Percentiles rank a stretch among this genome's conserved stretches.
phyloP scores from a whole-genome alignment of 805 yeast species.

The Cyberlindnera subsufficiens region DNA sequence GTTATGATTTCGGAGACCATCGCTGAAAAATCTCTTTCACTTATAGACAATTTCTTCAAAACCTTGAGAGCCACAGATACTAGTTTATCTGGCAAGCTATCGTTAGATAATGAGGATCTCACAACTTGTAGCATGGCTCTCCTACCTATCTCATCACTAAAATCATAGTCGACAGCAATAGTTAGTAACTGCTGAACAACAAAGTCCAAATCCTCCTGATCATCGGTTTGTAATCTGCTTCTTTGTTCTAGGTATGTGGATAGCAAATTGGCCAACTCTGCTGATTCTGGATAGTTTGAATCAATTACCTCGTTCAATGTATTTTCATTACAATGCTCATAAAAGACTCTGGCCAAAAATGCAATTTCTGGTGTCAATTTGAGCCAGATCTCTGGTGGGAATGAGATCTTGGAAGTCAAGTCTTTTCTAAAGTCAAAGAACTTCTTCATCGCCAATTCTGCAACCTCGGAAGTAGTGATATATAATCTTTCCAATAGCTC shows the following conservation, averaged over 20 bases:
- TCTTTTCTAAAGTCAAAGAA: conserved; percentile 62
- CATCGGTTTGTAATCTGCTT: conserved; percentile 26
- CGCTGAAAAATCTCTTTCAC: conserved; percentile 77
- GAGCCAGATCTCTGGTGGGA: conserved; percentile 65
- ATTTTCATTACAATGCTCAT: conserved; percentile 54
- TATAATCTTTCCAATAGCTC: conserved; percentile 68
- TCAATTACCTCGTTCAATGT: conserved; percentile 53
- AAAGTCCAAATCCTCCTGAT: conserved; percentile 59
- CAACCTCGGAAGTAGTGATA: conserved; percentile 60
- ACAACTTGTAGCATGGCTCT: conserved; percentile 61
- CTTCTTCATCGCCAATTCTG: conserved; percentile 59
- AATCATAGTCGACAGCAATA: conserved; percentile 70
- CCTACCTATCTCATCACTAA: conserved; percentile 86
- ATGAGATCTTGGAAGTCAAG: conserved; percentile 48
- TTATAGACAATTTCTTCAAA: conserved; percentile 63
- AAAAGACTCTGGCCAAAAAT: conserved; percentile 63
- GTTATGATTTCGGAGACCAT: conserved; percentile 82
- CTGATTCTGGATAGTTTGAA: conserved; percentile 70
- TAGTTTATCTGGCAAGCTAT: conserved; percentile 47
- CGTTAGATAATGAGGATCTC: conserved; percentile 54
- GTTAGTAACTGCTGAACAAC: conserved; percentile 67
- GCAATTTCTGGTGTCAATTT: conserved; percentile 69
- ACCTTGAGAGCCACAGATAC: conserved; percentile 57
- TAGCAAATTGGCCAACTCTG: conserved; percentile 57
- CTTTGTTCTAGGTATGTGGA: conserved; percentile 51